A percentile compares a stretch with the other conserved stretches of the same genome.
These are phyloP conservation scores for Geranium incanum DNA, from an alignment of 441 rosid genomes.

Conservation along the genomic window DNA sequence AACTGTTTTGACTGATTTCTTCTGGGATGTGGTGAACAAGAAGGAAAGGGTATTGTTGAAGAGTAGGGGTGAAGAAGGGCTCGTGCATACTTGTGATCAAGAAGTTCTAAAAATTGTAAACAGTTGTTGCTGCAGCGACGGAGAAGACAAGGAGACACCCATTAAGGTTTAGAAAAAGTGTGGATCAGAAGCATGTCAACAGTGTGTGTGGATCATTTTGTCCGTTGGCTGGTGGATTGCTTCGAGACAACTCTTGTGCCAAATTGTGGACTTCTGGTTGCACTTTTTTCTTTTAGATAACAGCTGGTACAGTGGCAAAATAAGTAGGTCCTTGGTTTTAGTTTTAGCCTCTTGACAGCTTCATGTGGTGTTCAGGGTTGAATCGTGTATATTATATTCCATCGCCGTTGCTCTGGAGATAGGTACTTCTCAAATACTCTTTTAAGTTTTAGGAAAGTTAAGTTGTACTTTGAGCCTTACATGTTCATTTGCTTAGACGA, in stretches of 20 bases:
- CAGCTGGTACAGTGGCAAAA: conserved; percentile 25
- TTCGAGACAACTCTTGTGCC: no score
- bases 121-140: conserved; percentile 24
- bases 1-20: conserved; percentile 55
- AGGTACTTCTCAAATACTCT: conserved; percentile 30
- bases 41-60: conserved; percentile 14
- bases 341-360: conserved; percentile 31
- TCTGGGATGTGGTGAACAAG: conserved; percentile 34
- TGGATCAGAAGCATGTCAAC: conserved; percentile 10
- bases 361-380: conserved; percentile 24
- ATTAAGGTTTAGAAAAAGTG: conserved; percentile 13
- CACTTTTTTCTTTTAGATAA: conserved; percentile 17
- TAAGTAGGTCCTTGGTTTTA: conserved; percentile 26
- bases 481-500: conserved; percentile 17
- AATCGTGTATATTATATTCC: conserved; percentile 40
- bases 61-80: conserved; percentile 15
- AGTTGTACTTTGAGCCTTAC: conserved; percentile 29
- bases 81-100: conserved; percentile 18
- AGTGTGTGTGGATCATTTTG: conserved; percentile 7
- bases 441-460: conserved; percentile 29
- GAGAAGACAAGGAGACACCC: conserved; percentile 20
- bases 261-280: conserved; percentile 5
- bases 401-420: conserved; percentile 28
- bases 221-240: conserved; percentile 12
- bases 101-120: conserved; percentile 19